Conservation (phyloP, 805 yeast species). For the Metschnikowia koreensis region DNA sequence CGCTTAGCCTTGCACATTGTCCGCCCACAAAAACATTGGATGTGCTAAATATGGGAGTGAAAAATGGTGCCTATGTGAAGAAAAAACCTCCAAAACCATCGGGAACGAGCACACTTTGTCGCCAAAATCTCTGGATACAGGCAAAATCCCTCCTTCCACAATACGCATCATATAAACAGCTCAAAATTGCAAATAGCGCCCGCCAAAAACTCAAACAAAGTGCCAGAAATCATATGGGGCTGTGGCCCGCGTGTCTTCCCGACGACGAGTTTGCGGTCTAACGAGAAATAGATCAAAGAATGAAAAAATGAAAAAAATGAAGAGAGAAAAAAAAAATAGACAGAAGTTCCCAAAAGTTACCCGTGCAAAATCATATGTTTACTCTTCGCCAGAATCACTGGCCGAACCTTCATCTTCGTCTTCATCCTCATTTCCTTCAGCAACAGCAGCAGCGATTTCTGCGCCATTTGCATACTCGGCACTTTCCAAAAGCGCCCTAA, state of each 20-base stretch:
- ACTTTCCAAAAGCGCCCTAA: constrained; percentile 65
- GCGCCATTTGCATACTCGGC: constrained; percentile 72
- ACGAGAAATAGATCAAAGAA: not conserved
- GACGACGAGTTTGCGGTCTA: constrained; percentile 3
- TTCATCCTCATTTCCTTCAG: constrained; percentile 27
- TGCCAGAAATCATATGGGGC: constrained; percentile 33
- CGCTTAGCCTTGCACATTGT: constrained; percentile 29
- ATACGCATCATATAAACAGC: constrained; percentile 15
- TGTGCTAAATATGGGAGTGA: constrained; percentile 56
- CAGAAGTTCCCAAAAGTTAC: not conserved
- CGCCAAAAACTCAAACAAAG: constrained; percentile 30
- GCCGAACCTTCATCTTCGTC: constrained; percentile 39
- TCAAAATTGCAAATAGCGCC: constrained; percentile 19
- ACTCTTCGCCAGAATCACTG: constrained; percentile 37
- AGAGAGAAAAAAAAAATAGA: not conserved
- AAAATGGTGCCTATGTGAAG: constrained; percentile 54
- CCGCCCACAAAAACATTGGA: constrained; percentile 26
- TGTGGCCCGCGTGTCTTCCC: constrained; percentile 41
- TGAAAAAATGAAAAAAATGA: not conserved
- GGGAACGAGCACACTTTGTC: constrained; percentile 43
- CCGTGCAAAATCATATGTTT: not conserved
- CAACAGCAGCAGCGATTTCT: constrained; percentile 16
- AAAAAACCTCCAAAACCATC: constrained; percentile 42
- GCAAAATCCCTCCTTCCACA: constrained; percentile 4
- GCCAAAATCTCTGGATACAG: constrained; percentile 20